Percentiles rank a stretch among this genome's conserved stretches.
Evolutionary conservation across 257 asterid genomes (phyloP).

Genomic region (Knoxia roxburghii): DNA sequence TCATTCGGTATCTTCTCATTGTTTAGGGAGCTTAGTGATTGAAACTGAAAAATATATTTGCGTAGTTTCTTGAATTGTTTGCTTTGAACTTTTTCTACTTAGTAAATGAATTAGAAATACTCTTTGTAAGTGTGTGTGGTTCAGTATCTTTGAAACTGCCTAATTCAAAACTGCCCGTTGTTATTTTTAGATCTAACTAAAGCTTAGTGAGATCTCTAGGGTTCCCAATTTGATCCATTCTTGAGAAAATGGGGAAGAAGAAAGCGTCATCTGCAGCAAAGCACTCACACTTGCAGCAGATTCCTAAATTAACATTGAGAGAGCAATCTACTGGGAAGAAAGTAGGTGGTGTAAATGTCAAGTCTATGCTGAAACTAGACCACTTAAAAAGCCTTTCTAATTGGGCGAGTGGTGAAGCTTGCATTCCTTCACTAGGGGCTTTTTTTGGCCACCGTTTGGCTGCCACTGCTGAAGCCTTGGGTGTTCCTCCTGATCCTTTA

Average conservation of each 20-base stretch:
- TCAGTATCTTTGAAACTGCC: background rate
- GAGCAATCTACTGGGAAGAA: conserved; percentile 50
- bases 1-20: too few relatives aligned
- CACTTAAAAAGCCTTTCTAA: conserved; percentile 54
- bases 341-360: conserved; percentile 35
- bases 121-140: too few relatives aligned
- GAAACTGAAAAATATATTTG: too few relatives aligned
- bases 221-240: background rate
- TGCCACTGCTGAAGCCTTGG: conserved; percentile 49
- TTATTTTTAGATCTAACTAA: background rate
- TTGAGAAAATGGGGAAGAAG: conserved; percentile 1
- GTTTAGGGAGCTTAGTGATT: too few relatives aligned
- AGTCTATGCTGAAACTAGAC: conserved; percentile 61
- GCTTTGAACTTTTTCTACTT: too few relatives aligned
- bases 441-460: conserved; percentile 62
- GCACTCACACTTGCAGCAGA: background rate
- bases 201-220: background rate
- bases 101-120: too few relatives aligned
- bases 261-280: background rate
- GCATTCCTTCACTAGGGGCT: conserved; percentile 54
- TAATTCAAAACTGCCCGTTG: background rate
- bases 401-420: conserved; percentile 46
- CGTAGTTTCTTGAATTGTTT: too few relatives aligned
- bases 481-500: conserved; percentile 45
- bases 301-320: conserved; percentile 32